phyloP scores from a whole-genome alignment of 305 asterid genomes.

The Rubia balearica region DNA sequence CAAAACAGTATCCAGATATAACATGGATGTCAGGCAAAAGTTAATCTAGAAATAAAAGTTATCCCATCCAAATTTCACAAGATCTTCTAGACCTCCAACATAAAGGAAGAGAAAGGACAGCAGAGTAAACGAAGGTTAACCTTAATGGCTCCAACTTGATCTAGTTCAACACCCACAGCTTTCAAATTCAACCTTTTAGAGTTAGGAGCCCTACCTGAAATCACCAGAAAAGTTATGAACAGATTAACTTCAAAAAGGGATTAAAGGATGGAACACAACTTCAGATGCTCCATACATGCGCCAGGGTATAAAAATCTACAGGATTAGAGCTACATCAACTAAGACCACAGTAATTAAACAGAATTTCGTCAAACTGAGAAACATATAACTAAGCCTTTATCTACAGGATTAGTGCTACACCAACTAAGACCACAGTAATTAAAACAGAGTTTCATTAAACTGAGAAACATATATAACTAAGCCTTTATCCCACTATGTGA shows the following conservation, averaged over 20 bases:
- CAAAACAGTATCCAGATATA: not conserved
- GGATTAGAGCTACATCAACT: not conserved
- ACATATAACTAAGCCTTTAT: not conserved
- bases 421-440: not conserved
- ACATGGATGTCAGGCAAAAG: not conserved
- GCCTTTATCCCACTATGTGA: not conserved
- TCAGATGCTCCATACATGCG: not conserved
- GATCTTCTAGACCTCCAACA: not conserved
- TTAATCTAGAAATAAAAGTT: not conserved
- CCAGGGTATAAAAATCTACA: not conserved
- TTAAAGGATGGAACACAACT: conserved; percentile 3
- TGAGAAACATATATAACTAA: not conserved
- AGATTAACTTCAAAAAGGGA: not conserved
- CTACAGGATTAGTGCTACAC: not conserved
- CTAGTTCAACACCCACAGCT: conserved; percentile 81
- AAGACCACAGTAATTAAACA: not conserved
- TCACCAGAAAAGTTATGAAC: conserved; percentile 18
- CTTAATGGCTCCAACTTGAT: conserved; percentile 67
- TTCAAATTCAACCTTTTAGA: conserved; percentile 82
- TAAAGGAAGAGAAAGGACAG: not conserved
- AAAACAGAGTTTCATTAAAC: not conserved
- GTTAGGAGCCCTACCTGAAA: conserved; percentile 87
- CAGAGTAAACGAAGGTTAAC: conserved; percentile 28
- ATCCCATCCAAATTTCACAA: not conserved
- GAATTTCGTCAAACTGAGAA: not conserved